Conservation (phyloP, 306 rosid species). For the Acacia acuminata region DNA sequence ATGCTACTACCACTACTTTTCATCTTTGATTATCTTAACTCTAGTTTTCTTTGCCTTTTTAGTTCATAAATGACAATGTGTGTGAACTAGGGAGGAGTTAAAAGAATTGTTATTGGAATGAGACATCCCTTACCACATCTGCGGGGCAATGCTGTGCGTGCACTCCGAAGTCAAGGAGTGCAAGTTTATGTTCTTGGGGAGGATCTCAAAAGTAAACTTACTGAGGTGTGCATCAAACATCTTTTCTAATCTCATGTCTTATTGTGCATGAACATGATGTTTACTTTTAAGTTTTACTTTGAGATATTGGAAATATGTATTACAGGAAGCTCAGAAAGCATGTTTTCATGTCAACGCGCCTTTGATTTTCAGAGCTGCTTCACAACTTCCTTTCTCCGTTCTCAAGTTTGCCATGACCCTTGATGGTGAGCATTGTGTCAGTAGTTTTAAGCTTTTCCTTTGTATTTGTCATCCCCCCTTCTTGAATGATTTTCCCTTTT, state of each 20-base stretch:
- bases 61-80: slow-evolving; percentile 36
- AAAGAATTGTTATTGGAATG: slow-evolving; percentile 85
- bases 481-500: not conserved
- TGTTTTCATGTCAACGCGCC: slow-evolving; percentile 91
- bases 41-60: slow-evolving; percentile 29
- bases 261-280: not conserved
- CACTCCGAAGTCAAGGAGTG: slow-evolving; percentile 75
- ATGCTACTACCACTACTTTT: not conserved
- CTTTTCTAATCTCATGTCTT: not conserved
- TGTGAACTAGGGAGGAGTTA: slow-evolving; percentile 80
- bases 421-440: slow-evolving; percentile 68
- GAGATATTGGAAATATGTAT: not conserved
- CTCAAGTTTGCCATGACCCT: slow-evolving; percentile 97
- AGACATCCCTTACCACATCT: slow-evolving; percentile 90
- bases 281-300: not conserved
- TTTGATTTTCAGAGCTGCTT: slow-evolving; percentile 84
- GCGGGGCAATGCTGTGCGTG: slow-evolving; percentile 79
- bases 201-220: slow-evolving; percentile 62
- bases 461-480: not conserved
- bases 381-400: slow-evolving; percentile 81
- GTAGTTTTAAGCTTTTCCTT: not conserved
- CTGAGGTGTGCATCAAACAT: slow-evolving; percentile 53
- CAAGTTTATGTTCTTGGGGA: slow-evolving; percentile 85
- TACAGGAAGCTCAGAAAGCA: slow-evolving; percentile 77
- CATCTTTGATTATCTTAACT: not conserved